Evolutionary conservation across 768 basidiomycete species (phyloP).

Genomic region (Mycena haematopus): DNA sequence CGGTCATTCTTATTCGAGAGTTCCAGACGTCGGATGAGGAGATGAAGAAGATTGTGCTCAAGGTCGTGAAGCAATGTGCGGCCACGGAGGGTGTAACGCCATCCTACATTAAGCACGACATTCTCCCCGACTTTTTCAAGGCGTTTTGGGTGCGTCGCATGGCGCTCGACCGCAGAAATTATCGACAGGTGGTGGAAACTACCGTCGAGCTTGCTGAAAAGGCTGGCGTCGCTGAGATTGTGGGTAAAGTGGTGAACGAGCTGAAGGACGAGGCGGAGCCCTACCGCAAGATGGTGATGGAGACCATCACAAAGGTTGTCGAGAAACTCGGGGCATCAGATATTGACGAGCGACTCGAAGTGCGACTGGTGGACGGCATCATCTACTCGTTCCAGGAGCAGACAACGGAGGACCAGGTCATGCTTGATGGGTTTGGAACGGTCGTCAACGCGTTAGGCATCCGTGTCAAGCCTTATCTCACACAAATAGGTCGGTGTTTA

Average conservation of each 20-base stretch:
- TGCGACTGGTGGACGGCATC: slow-evolving; percentile 95
- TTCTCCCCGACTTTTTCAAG: slow-evolving; percentile 99
- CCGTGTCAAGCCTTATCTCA: slow-evolving; percentile 97
- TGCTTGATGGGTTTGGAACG: slow-evolving; percentile 98
- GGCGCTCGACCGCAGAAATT: slow-evolving; percentile 96
- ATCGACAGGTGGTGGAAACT: slow-evolving; percentile 97
- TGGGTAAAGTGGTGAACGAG: slow-evolving; percentile 86
- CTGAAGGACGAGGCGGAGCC: slow-evolving; percentile 91
- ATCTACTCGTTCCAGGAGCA: slow-evolving; percentile 99
- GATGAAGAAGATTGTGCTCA: slow-evolving; percentile 99
- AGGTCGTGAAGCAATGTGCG: slow-evolving; percentile 98
- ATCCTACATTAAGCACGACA: slow-evolving; percentile 95
- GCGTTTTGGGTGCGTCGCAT: slow-evolving; percentile 98
- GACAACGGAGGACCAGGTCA: slow-evolving; percentile 98
- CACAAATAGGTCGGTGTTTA: slow-evolving; percentile 76
- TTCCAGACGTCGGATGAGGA: slow-evolving; percentile 99
- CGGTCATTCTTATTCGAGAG: slow-evolving; percentile 95
- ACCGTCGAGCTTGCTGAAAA: slow-evolving; percentile 99
- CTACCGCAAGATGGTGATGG: slow-evolving; percentile 99
- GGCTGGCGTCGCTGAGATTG: slow-evolving; percentile 95
- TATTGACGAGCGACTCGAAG: slow-evolving; percentile 94
- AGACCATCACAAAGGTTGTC: slow-evolving; percentile 97
- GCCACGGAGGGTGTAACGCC: slow-evolving; percentile 98
- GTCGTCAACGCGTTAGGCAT: slow-evolving; percentile 97
- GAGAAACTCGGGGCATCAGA: slow-evolving; percentile 95